Percentiles rank a stretch among this genome's conserved stretches.
These are phyloP conservation scores for Termitomyces sp. DNA, from an alignment of 768 basidiomycete genomes.

Conservation along the genomic window DNA sequence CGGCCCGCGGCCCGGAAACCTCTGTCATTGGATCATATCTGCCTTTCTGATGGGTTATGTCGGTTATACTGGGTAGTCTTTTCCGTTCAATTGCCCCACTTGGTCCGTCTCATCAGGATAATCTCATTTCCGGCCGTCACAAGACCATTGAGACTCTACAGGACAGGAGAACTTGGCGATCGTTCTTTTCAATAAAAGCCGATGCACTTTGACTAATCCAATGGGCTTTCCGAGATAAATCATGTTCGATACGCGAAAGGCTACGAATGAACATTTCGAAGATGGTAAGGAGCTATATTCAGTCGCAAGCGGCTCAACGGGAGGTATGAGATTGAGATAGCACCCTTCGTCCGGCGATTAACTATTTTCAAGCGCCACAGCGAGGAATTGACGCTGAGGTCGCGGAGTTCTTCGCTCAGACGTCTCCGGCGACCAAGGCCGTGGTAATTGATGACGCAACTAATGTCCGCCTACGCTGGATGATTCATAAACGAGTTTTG, in stretches of 20 bases:
- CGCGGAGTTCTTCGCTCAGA: constrained; percentile 35
- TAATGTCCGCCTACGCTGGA: constrained; percentile 36
- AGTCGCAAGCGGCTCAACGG: constrained; percentile 23
- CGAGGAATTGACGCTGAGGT: constrained; percentile 40
- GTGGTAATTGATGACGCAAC: constrained; percentile 36
- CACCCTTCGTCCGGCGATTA: background rate
- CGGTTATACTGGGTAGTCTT: background rate
- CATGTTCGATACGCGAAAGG: constrained; percentile 9
- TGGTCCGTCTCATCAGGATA: background rate
- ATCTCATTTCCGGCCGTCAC: constrained; percentile 7
- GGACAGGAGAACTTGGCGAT: background rate
- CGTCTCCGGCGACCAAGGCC: constrained; percentile 14
- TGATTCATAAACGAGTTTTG: constrained; percentile 41
- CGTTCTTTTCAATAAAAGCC: constrained; percentile 10
- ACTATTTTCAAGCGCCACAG: constrained; percentile 10
- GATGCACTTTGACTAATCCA: constrained; percentile 2
- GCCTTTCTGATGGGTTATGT: background rate
- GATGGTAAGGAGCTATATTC: constrained; percentile 30
- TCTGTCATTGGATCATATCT: background rate
- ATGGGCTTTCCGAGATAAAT: background rate
- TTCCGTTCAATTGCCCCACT: background rate
- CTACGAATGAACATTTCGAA: background rate
- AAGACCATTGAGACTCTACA: constrained; percentile 7
- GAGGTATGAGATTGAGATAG: constrained; percentile 1
- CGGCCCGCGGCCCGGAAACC: constrained; percentile 12